Evolutionary conservation across 2,329 filamentous ascomycete genomes (phyloP), one percentile per base, ranked within the genome.

Genomic region (Sordariomycetes sp.): DNA sequence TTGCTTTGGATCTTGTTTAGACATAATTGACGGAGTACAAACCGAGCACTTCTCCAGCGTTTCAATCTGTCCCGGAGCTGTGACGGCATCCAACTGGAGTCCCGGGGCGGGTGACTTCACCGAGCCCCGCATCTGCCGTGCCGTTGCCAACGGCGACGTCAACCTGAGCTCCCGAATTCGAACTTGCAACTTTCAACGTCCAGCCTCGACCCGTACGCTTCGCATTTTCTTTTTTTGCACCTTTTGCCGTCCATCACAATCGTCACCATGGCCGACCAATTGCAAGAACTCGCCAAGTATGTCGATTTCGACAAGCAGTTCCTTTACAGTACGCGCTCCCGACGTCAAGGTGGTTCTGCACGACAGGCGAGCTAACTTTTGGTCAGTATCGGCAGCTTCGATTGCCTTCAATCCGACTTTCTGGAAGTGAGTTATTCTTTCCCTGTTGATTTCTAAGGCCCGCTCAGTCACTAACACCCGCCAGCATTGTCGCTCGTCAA

Each of bases 351-450:
- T 21, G 15, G 25, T 16, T 15, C n/a, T n/a, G n/a, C n/a, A 10
- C 17, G 23, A 24, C 8, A 34, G 23, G 14, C 24, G 16, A 29
- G 35, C 46, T 50, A 35, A 49, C 39, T 30, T 40, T 42, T 49
- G 35, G 49, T 32, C 38, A 94, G 88, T 92, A 46, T 85, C 86
- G 46, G 84, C 80, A 31, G 71, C 69, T 36, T 75, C 84, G 34
- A 94, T 98, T 61, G 72, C 81, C 32, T 96, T 98, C 64, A 98
- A 98, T 62, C 92, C 92, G 16, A 81, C 92, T n/a, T 96, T 95
- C 62, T 98, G 92, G 92, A 98, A 98, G 88, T 94, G 72, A 69
- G 85, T 72, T 36, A 42, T 61, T 16, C 25, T 8, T 25, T 16
- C 25, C n/a, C n/a, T n/a, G n/a, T n/a, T n/a, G n/a, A n/a, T n/a